Conservation (phyloP, 1,139 yeast genomes). For the Pichia sp. region DNA sequence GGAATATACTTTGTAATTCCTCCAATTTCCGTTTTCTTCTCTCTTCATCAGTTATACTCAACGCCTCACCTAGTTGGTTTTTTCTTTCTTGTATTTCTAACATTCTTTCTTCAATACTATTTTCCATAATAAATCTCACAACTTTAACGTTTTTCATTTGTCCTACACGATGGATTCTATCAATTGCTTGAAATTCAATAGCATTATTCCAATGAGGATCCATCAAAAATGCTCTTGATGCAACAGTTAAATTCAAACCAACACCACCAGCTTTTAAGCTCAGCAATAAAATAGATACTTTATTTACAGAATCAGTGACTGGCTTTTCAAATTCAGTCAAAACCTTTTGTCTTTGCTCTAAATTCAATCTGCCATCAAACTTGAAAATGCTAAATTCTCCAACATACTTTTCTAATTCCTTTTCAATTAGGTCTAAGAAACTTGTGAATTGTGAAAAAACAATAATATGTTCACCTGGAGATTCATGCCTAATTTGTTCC, state of each 20-base stretch:
- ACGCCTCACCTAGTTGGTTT: constrained; percentile 77
- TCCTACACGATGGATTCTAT: constrained; percentile 88
- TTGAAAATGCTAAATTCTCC: constrained; percentile 48
- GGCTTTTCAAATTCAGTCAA: constrained; percentile 43
- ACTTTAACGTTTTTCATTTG: constrained; percentile 71
- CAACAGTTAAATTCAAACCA: constrained; percentile 82
- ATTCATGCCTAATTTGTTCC: constrained; percentile 43
- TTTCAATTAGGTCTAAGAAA: constrained; percentile 68
- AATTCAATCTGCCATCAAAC: constrained; percentile 75
- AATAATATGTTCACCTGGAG: constrained; percentile 67
- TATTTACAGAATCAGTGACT: constrained; percentile 26
- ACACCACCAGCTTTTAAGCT: constrained; percentile 95
- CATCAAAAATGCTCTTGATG: constrained; percentile 84
- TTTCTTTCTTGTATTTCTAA: constrained; percentile 80
- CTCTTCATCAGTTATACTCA: constrained; percentile 71
- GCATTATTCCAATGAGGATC: constrained; percentile 99
- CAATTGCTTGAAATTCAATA: constrained; percentile 91
- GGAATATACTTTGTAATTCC: constrained; percentile 68
- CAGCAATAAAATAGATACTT: constrained; percentile 54
- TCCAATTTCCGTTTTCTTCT: constrained; percentile 70
- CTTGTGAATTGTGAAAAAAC: constrained; percentile 91
- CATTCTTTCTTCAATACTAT: constrained; percentile 89
- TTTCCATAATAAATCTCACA: constrained; percentile 71
- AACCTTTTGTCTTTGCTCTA: constrained; percentile 60
- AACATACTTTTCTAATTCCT: constrained; percentile 44